These are phyloP conservation scores for Trichophyton schoenleinii DNA, from an alignment of 2,329 filamentous ascomycete genomes.

Conservation along the genomic window DNA sequence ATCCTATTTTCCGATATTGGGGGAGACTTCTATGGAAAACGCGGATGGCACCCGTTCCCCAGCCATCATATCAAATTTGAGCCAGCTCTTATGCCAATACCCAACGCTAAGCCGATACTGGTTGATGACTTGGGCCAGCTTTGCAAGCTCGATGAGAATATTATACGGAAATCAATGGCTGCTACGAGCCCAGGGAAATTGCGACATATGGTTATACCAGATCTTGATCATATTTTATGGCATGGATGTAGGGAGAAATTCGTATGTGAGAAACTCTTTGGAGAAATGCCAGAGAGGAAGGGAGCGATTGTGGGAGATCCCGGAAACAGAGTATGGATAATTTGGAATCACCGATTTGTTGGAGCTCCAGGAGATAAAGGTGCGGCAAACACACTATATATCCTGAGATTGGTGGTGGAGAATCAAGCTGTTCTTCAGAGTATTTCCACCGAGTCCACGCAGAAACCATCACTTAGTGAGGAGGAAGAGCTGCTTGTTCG, in stretches of 20 bases:
- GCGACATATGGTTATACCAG: constrained; percentile 15
- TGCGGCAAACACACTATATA: constrained; percentile 13
- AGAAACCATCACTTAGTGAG: neutral
- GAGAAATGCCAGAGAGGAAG: constrained; percentile 11
- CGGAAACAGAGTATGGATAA: constrained; percentile 16
- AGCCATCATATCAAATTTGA: constrained; percentile 15
- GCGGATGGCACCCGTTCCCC: constrained; percentile 16
- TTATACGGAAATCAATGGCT: constrained; percentile 6
- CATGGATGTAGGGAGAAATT: constrained; percentile 18
- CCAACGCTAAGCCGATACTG: neutral
- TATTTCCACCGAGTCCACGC: neutral
- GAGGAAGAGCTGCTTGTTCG: constrained; percentile 9
- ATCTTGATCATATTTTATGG: constrained; percentile 18
- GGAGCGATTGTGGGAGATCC: constrained; percentile 15
- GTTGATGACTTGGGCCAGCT: constrained; percentile 3
- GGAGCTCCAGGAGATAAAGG: neutral
- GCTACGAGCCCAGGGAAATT: neutral
- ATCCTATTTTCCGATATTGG: constrained; percentile 19
- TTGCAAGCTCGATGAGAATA: constrained; percentile 8
- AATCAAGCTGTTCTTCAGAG: neutral
- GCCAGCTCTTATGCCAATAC: neutral
- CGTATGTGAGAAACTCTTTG: constrained; percentile 12
- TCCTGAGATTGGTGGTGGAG: constrained; percentile 14
- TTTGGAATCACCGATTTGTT: constrained; percentile 8
- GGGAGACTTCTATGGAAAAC: constrained; percentile 13